Conservation (phyloP, 257 asterid species). For the Hygrophila difformis region DNA sequence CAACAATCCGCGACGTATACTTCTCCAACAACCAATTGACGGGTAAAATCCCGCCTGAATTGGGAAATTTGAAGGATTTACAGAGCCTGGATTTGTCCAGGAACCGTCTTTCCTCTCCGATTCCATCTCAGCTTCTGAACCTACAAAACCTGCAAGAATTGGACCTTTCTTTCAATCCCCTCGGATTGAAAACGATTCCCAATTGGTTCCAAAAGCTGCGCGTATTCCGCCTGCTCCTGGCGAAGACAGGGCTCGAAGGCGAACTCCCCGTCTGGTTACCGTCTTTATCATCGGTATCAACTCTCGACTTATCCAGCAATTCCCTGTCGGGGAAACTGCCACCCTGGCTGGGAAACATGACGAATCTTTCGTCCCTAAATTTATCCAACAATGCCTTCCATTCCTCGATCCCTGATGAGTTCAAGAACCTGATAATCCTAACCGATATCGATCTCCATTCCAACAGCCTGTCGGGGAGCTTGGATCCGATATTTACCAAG, state of each 20-base stretch:
- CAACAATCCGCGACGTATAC: constrained; percentile 23
- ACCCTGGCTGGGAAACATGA: constrained; percentile 60
- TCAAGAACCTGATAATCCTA: constrained; percentile 34
- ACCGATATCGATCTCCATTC: constrained; percentile 58
- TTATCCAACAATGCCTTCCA: constrained; percentile 42
- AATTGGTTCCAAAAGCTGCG: constrained; percentile 28
- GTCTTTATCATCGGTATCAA: constrained; percentile 35
- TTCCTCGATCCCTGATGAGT: constrained; percentile 40
- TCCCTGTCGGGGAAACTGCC: constrained; percentile 46
- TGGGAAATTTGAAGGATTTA: constrained; percentile 37
- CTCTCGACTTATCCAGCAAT: constrained; percentile 54
- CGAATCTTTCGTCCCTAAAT: constrained; percentile 34
- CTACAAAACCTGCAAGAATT: constrained; percentile 26
- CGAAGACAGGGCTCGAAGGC: constrained; percentile 50
- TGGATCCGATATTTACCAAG: constrained; percentile 28
- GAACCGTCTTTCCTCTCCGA: constrained; percentile 36
- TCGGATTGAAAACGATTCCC: constrained; percentile 32
- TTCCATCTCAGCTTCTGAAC: constrained; percentile 34
- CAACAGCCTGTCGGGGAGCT: constrained; percentile 41
- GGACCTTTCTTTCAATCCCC: constrained; percentile 58
- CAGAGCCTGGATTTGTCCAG: constrained; percentile 38
- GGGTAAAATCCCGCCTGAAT: constrained; percentile 44
- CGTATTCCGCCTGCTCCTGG: constrained; percentile 30
- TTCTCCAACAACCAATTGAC: constrained; percentile 47
- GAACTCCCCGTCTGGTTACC: constrained; percentile 43